Percentiles rank a stretch among this genome's conserved stretches.
These are phyloP conservation scores for Penicillium italicum DNA, from an alignment of 2,329 filamentous ascomycete genomes.

Conservation along the genomic window DNA sequence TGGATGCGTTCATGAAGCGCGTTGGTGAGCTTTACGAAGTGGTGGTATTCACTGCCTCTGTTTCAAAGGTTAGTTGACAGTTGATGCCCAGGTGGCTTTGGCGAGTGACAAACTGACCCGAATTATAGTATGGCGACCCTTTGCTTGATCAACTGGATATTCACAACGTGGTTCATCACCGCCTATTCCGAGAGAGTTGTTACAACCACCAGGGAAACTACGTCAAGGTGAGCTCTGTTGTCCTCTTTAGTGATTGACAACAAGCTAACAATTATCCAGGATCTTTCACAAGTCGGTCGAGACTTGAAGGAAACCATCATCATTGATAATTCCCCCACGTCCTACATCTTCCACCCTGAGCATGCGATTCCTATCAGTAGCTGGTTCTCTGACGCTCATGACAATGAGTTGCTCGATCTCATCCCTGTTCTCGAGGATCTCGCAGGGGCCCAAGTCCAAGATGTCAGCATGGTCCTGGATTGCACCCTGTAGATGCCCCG, in stretches of 20 bases:
- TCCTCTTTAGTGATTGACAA: neutral
- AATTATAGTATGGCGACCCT: conserved; percentile 81
- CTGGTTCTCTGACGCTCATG: conserved; percentile 99
- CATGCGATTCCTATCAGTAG: conserved; percentile 98
- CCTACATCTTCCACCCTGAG: conserved; percentile 99
- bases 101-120: conserved; percentile 9
- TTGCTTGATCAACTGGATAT: conserved; percentile 95
- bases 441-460: conserved; percentile 79
- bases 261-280: conserved; percentile 47
- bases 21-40: conserved; percentile 98
- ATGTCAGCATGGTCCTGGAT: conserved; percentile 96
- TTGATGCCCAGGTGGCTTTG: neutral
- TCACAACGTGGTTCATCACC: conserved; percentile 91
- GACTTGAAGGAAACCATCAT: conserved; percentile 98
- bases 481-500: conserved; percentile 59
- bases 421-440: conserved; percentile 98
- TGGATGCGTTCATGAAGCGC: conserved; percentile 98
- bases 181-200: conserved; percentile 95
- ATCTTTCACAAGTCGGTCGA: conserved; percentile 92
- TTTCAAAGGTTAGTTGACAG: conserved; percentile 76
- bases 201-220: conserved; percentile 99
- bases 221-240: conserved; percentile 62
- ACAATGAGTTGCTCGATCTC: conserved; percentile 95
- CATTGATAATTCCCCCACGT: conserved; percentile 98
- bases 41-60: conserved; percentile 96